Evolutionary conservation across 805 yeast species (phyloP).

Genomic region (Starmerella kuoi): DNA sequence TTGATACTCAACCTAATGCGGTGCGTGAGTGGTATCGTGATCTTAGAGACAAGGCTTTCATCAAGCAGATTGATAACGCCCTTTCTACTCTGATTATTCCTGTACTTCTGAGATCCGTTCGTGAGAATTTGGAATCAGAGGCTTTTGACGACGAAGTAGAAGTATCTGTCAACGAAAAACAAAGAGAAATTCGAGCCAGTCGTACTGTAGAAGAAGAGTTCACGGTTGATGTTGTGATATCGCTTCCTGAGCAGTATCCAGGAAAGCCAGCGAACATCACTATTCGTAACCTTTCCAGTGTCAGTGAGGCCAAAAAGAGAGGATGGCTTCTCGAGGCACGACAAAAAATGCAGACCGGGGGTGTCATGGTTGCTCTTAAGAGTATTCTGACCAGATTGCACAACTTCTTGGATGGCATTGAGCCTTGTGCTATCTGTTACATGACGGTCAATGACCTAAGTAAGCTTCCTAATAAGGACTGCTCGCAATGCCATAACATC

Average conservation of each 20-base stretch:
- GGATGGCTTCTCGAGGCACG: conserved; percentile 92
- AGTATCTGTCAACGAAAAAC: conserved; percentile 14
- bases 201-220: conserved; percentile 22
- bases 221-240: conserved; percentile 39
- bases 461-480: conserved; percentile 76
- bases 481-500: conserved; percentile 83
- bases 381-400: conserved; percentile 63
- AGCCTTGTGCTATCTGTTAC: conserved; percentile 95
- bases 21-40: conserved; percentile 23
- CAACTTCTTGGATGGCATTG: conserved; percentile 77
- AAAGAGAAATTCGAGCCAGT: conserved; percentile 21
- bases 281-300: conserved; percentile 78
- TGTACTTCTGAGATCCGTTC: conserved; percentile 12
- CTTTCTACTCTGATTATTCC: conserved; percentile 15
- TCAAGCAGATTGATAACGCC: conserved; percentile 12
- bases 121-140: conserved; percentile 2
- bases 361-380: conserved; percentile 45
- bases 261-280: conserved; percentile 45
- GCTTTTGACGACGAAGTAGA: conserved; percentile 4
- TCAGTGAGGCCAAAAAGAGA: conserved; percentile 83
- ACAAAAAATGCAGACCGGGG: conserved; percentile 45
- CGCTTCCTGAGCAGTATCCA: conserved; percentile 67
- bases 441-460: conserved; percentile 82
- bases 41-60: conserved; percentile 15
- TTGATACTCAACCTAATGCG: conserved; percentile 6